These are phyloP conservation scores for Stachybotrys elegans DNA, from an alignment of 2,329 filamentous ascomycete genomes.

Conservation along the genomic window DNA sequence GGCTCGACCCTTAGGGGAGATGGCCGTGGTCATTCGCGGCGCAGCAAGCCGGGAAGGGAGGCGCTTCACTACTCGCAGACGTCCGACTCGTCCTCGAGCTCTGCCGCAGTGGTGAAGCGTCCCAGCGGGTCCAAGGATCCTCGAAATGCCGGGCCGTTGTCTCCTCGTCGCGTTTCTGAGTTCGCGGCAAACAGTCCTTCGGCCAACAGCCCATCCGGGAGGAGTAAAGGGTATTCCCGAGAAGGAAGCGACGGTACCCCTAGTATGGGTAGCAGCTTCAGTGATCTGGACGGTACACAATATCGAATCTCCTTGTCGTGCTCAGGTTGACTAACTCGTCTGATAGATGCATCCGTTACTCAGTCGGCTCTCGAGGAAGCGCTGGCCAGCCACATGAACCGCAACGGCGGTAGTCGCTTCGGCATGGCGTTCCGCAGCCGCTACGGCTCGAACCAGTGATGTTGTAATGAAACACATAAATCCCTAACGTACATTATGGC, in stretches of 20 bases:
- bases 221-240: conserved; percentile 44
- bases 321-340: conserved; percentile 1
- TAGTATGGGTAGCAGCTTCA: conserved; percentile 82
- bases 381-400: conserved; percentile 50
- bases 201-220: conserved; percentile 46
- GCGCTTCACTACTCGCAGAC: conserved; percentile 45
- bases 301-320: conserved; percentile 7
- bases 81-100: conserved; percentile 59
- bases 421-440: conserved; percentile 64
- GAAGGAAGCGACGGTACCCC: conserved; percentile 69
- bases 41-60: conserved; percentile 25
- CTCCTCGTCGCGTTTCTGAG: conserved; percentile 55
- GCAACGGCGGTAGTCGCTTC: conserved; percentile 43
- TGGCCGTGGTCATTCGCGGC: conserved; percentile 26
- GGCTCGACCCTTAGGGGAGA: conserved; percentile 49
- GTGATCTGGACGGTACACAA: conserved; percentile 78
- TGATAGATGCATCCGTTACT: conserved; percentile 69
- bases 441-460: conserved; percentile 35
- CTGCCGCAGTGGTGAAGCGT: conserved; percentile 34
- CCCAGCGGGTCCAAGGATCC: conserved; percentile 25
- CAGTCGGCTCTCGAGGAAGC: conserved; percentile 78
- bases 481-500: no score
- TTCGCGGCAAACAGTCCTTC: conserved; percentile 50
- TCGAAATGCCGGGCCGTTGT: conserved; percentile 41
- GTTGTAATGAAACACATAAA: neutral